Conservation (phyloP, 768 basidiomycete genomes). For the Tricholoma terreum region DNA sequence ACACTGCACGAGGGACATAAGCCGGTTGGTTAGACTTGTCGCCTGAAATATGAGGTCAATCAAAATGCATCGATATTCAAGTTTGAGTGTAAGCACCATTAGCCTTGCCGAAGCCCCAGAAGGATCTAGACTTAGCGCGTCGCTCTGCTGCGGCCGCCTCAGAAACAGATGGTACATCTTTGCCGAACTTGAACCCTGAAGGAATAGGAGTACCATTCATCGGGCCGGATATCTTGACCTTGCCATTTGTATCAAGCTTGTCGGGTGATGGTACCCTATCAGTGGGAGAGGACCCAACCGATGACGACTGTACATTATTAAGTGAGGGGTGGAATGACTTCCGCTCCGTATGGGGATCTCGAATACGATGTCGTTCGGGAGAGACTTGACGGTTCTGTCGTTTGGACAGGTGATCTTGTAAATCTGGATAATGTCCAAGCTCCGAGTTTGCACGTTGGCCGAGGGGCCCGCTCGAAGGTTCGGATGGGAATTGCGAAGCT, state of each 20-base stretch:
- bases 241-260: slow-evolving; percentile 52
- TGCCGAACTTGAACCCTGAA: slow-evolving; percentile 84
- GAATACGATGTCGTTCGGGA: slow-evolving; percentile 52
- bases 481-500: slow-evolving; percentile 42
- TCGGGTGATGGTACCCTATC: slow-evolving; percentile 54
- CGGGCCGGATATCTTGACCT: slow-evolving; percentile 88
- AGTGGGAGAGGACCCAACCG: slow-evolving; percentile 38
- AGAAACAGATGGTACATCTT: slow-evolving; percentile 50
- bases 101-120: slow-evolving; percentile 87
- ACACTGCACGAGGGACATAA: slow-evolving; percentile 68
- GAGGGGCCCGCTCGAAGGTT: slow-evolving; percentile 23
- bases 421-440: slow-evolving; percentile 75
- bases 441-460: slow-evolving; percentile 73
- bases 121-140: slow-evolving; percentile 89
- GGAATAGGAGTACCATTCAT: slow-evolving; percentile 84
- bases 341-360: slow-evolving; percentile 49
- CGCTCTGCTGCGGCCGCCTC: slow-evolving; percentile 69
- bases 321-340: slow-evolving; percentile 66
- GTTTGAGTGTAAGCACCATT: slow-evolving; percentile 37
- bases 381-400: slow-evolving; percentile 43
- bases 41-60: slow-evolving; percentile 20
- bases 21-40: slow-evolving; percentile 35
- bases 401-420: slow-evolving; percentile 35
- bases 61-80: slow-evolving; percentile 9
- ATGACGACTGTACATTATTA: slow-evolving; percentile 45